Evolutionary conservation across 176 grass and related monocot species (phyloP), one percentile per base, ranked within the genome.

Genomic region (Musa troglodytarum): DNA sequence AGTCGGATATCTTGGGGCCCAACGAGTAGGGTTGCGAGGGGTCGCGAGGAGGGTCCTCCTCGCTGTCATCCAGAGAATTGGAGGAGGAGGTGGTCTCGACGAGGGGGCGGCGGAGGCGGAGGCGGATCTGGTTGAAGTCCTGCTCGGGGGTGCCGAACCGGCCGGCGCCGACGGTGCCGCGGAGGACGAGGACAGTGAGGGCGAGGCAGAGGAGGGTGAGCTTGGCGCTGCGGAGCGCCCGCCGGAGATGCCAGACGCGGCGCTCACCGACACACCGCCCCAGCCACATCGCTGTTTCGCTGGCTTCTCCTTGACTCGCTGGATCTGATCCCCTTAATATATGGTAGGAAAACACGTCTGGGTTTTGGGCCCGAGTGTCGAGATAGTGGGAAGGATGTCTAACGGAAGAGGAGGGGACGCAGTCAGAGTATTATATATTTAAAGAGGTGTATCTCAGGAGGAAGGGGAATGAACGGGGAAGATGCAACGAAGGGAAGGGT

Each of bases 1-100:
- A 99, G 65, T 91, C 96, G 49, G 85, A 81, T 86, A 99, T 99
- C 88, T 88, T 89, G 78, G 88, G 96, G 8, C 88, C 96, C 14
- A 99, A 70, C 24, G 90, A 84, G 81, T 99, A 99, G 21, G 90
- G 86, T 16, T 84, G 76, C 69, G 28, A 92, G 76, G 73, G 96
- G 63, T 82, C 96, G 72, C 57, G 74, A 8, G 79, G 88, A 10
- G 91, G 88, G 20, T 99, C 95, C 50, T 86, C 83, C 53, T 84
- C 90, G 54, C 80, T 83, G 50, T 87, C 76, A 11, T 58, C 14
- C 43, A 28, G 21, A 52, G 28, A 28, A 2, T 14, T 19, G 69
- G 55, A 0, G 63, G 65, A 3, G 71, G 25, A 0, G 16, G 68
- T 1, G 43, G 43, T 10, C 20, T 96, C 93, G 12, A 90, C 74